These are phyloP conservation scores for Phytophthora brassicae DNA, from an alignment of 352 stramenopile species.

Conservation along the genomic window DNA sequence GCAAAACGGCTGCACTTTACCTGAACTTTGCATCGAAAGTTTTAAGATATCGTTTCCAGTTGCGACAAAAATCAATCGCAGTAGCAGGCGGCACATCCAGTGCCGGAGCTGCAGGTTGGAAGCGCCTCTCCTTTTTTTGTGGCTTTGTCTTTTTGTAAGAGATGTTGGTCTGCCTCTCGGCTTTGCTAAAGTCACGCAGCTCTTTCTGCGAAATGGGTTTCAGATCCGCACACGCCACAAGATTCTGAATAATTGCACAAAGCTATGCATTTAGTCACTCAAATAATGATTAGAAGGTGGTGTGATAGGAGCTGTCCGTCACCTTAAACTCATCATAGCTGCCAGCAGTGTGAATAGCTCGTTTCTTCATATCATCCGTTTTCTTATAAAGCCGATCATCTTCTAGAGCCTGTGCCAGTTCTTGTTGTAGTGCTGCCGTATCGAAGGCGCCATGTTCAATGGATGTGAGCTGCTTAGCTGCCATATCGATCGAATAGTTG, in stretches of 20 bases:
- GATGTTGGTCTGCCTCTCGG: constrained; percentile 63
- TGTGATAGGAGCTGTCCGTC: not conserved
- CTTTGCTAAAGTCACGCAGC: constrained; percentile 55
- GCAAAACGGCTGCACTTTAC: constrained; percentile 25
- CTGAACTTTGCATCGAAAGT: constrained; percentile 54
- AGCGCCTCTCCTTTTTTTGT: constrained; percentile 31
- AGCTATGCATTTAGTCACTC: not conserved
- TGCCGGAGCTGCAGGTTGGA: constrained; percentile 23
- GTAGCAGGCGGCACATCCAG: constrained; percentile 41
- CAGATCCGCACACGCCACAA: constrained; percentile 81
- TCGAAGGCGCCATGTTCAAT: constrained; percentile 81
- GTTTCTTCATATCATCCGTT: constrained; percentile 88
- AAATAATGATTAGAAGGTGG: not conserved
- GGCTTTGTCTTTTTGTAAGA: constrained; percentile 47
- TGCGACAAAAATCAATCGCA: constrained; percentile 65
- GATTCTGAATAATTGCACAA: constrained; percentile 47
- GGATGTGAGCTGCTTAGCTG: constrained; percentile 58
- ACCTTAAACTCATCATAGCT: constrained; percentile 90
- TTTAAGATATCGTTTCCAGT: constrained; percentile 69
- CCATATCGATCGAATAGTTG: too few relatives aligned
- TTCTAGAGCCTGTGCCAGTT: constrained; percentile 71
- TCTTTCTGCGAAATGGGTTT: constrained; percentile 82
- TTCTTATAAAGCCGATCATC: constrained; percentile 84
- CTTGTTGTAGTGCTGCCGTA: constrained; percentile 68
- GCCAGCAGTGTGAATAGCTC: constrained; percentile 78